These are phyloP conservation scores for Aspergillus tamarii DNA, from an alignment of 2,329 filamentous ascomycete genomes.

Conservation along the genomic window DNA sequence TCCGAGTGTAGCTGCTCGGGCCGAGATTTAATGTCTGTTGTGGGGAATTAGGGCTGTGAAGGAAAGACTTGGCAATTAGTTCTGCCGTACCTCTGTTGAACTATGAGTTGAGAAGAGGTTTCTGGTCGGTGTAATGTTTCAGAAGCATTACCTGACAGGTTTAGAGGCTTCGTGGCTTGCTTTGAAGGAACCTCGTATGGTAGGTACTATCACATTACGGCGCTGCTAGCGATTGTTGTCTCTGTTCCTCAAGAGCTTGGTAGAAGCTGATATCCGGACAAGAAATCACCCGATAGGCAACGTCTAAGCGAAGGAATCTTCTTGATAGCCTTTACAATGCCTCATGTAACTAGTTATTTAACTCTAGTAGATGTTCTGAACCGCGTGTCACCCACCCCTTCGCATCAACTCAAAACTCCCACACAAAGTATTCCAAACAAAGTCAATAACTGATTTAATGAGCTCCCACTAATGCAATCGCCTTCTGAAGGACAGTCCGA, in stretches of 20 bases:
- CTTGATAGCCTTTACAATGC: no score
- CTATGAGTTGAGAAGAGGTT: neutral
- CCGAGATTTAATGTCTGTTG: neutral
- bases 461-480: no score
- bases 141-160: neutral
- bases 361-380: no score
- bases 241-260: neutral
- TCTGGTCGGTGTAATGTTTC: neutral
- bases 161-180: neutral
- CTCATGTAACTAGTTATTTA: no score
- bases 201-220: neutral
- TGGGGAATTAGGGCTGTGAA: neutral
- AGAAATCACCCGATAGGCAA: no score
- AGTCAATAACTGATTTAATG: no score
- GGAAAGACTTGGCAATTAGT: neutral
- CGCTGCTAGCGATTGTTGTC: neutral
- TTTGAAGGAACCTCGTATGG: neutral
- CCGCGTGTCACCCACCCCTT: no score
- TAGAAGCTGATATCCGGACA: neutral
- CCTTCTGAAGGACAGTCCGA: no score
- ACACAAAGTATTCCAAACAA: no score
- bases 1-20: neutral
- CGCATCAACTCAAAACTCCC: no score
- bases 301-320: no score
- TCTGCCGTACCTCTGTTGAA: no score